Conservation (phyloP, 345 rosid species). For the Dovyalis caffra region DNA sequence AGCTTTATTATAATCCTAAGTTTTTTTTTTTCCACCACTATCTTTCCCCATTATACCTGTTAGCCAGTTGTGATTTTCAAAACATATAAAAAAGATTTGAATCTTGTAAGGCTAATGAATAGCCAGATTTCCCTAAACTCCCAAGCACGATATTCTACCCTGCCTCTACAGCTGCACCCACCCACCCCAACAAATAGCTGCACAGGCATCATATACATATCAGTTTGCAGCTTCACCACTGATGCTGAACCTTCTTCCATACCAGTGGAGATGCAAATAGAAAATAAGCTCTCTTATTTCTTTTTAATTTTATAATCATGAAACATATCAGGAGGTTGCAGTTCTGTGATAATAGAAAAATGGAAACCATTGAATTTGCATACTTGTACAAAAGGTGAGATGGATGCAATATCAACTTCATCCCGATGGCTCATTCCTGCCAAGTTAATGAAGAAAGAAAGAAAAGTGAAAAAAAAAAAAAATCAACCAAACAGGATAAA, state of each 20-base stretch:
- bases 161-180: no score
- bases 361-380: constrained; percentile 15
- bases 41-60: not conserved
- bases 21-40: not conserved
- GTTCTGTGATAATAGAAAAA: no score
- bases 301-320: not conserved
- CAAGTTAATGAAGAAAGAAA: constrained; percentile 14
- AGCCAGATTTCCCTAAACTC: no score
- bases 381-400: constrained; percentile 87
- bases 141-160: no score
- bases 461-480: not conserved
- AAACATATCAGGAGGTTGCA: no score
- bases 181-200: no score
- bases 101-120: no score
- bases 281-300: not conserved
- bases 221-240: not conserved
- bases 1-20: not conserved
- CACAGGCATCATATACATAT: no score
- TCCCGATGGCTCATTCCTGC: constrained; percentile 90
- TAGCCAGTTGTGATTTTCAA: not conserved
- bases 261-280: not conserved
- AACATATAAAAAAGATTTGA: no score
- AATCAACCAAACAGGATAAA: constrained; percentile 2
- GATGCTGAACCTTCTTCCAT: not conserved
- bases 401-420: constrained; percentile 59